Percentiles rank a stretch among this genome's conserved stretches.
Conservation (phyloP, 176 grass and related monocot species). For the Aegilops tauschii region DNA sequence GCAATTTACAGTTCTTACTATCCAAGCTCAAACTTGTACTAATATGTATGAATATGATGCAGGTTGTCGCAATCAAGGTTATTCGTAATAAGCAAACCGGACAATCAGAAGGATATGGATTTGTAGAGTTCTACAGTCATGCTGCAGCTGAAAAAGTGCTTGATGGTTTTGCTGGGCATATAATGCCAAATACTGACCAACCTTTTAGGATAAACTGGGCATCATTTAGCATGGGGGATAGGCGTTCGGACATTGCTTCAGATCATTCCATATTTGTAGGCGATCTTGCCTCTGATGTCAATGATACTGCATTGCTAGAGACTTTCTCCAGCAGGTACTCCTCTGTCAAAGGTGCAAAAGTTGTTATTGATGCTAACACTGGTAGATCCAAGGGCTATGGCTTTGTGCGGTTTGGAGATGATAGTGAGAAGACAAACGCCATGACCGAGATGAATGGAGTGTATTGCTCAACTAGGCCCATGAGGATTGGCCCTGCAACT, state of each 20-base stretch:
- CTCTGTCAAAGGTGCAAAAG: conserved; percentile 96
- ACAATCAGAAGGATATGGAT: conserved; percentile 95
- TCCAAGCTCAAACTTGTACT: conserved; percentile 1
- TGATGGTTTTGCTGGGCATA: conserved; percentile 76
- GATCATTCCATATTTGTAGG: conserved; percentile 97
- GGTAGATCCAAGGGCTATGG: conserved; percentile 96
- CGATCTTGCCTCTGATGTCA: conserved; percentile 97
- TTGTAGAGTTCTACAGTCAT: conserved; percentile 92
- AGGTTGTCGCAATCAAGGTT: conserved; percentile 78
- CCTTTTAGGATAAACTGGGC: conserved; percentile 98
- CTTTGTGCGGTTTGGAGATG: conserved; percentile 95
- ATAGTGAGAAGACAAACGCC: conserved; percentile 81
- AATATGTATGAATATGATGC: neutral
- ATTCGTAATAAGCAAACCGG: conserved; percentile 91
- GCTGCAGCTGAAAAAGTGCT: conserved; percentile 80
- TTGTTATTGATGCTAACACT: conserved; percentile 98
- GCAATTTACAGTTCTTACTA: neutral
- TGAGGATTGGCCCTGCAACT: conserved; percentile 93
- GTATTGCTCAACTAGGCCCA: conserved; percentile 89
- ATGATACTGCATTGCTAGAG: conserved; percentile 70
- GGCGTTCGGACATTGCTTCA: conserved; percentile 71
- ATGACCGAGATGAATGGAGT: conserved; percentile 95
- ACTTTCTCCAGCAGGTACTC: conserved; percentile 81
- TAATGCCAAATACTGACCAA: conserved; percentile 97
- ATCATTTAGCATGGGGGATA: conserved; percentile 95